A percentile compares a stretch with the other conserved stretches of the same genome.
Conservation (phyloP, 805 yeast species). For the Ogataea polymorpha region DNA sequence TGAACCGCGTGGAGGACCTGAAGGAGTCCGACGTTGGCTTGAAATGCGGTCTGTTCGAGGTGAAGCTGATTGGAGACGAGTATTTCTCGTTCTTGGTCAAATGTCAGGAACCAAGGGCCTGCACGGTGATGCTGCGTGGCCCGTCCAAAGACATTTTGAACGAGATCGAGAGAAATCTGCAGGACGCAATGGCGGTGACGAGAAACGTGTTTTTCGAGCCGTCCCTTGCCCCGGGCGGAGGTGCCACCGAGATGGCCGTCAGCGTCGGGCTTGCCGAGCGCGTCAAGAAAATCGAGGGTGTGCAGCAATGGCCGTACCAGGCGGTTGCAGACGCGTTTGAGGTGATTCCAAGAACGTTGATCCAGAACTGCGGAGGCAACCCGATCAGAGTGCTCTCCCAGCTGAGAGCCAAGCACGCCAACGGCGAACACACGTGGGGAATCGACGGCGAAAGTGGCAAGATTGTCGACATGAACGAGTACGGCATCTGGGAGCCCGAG, state of each 20-base stretch:
- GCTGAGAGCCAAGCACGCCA: conserved; percentile 94
- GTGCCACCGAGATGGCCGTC: conserved; percentile 99
- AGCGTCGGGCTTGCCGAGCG: conserved; percentile 82
- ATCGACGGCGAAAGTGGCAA: conserved; percentile 94
- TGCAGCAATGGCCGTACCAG: conserved; percentile 97
- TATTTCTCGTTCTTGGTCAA: conserved; percentile 83
- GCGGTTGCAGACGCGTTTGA: conserved; percentile 99
- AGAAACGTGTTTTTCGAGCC: conserved; percentile 95
- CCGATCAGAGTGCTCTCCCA: conserved; percentile 87
- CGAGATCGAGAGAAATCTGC: conserved; percentile 94
- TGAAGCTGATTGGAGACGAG: conserved; percentile 96
- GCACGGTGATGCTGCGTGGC: conserved; percentile 90
- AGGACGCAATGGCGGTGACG: conserved; percentile 98
- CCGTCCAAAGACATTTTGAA: conserved; percentile 95
- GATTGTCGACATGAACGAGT: conserved; percentile 90
- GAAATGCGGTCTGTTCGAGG: conserved; percentile 85
- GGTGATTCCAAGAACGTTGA: conserved; percentile 94
- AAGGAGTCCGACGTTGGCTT: conserved; percentile 88
- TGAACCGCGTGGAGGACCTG: conserved; percentile 91
- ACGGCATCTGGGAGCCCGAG: conserved; percentile 99
- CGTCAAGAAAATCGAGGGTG: conserved; percentile 91
- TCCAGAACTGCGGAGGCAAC: conserved; percentile 97
- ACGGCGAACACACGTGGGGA: conserved; percentile 82
- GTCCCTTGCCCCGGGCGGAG: conserved; percentile 95
- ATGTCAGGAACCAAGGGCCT: conserved; percentile 85